Evolutionary conservation across 176 grass and related monocot species (phyloP).

Genomic region (Aechmea fasciata): DNA sequence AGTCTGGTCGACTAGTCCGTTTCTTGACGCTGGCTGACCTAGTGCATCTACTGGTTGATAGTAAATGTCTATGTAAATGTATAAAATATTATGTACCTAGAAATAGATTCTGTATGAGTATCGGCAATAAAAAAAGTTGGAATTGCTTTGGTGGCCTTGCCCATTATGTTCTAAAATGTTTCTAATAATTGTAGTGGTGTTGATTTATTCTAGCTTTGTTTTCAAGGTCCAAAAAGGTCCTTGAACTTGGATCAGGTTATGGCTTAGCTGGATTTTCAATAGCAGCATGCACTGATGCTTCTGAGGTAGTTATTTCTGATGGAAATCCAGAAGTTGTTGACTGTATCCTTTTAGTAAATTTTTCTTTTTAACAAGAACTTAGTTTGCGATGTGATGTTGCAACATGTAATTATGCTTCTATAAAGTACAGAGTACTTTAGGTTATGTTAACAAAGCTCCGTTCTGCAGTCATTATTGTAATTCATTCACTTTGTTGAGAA

Average conservation of each 20-base stretch:
- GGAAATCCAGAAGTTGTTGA: conserved; percentile 87
- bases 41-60: too few relatives aligned
- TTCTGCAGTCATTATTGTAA: too few relatives aligned
- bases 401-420: too few relatives aligned
- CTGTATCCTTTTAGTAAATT: conserved; percentile 78
- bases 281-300: conserved; percentile 68
- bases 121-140: neutral
- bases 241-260: conserved; percentile 91
- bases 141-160: neutral
- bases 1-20: too few relatives aligned
- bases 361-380: neutral
- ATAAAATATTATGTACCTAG: too few relatives aligned
- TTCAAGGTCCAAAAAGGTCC: conserved; percentile 72
- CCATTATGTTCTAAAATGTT: neutral
- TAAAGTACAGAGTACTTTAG: too few relatives aligned
- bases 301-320: conserved; percentile 77
- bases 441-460: too few relatives aligned
- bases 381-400: too few relatives aligned
- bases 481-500: too few relatives aligned
- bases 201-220: conserved; percentile 5
- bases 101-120: too few relatives aligned
- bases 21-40: too few relatives aligned
- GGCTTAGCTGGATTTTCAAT: conserved; percentile 75
- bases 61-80: too few relatives aligned
- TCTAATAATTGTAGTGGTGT: neutral